Evolutionary conservation across 192 early-diverging fungal genomes (phyloP), one percentile per base, ranked within the genome.

Genomic region (Coemansia reversa): DNA sequence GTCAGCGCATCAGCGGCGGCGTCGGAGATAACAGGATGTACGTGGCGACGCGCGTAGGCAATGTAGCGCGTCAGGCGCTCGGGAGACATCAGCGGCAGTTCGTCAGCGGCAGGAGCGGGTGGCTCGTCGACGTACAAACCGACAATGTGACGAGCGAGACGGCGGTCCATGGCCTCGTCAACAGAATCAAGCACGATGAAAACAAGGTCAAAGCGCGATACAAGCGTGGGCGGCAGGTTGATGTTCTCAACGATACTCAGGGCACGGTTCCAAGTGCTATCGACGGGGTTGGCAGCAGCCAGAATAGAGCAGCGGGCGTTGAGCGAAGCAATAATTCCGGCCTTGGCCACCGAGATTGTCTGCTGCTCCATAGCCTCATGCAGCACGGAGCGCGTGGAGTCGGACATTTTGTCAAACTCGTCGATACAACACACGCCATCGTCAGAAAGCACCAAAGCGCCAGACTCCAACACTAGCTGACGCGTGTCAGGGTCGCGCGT

Each of bases 321-420:
- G 22, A 99, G 82, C 8, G 94, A 97, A 4, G 95, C 95, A 70
- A 97, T 96, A 67, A 99, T 97, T 25, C 97, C 97, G 30, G 97
- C 97, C 84, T 99, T 99, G 48, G 97, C 95, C 16, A 99, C 91
- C 11, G 94, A 97, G 20, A 98, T 89, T 0, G 95, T 98, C 85
- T 98, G 95, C 83, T 98, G 95, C 84, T 98, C 95, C 96, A 98
- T 98, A 61, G 93, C 96, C 87, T 98, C 96, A 83, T 98, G 96
- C 62, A 98, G 78, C 6, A 96, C 92, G 3, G 94, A 93, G 9
- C 95, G 88, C 8, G 94, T 94, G 9, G 92, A 73, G 56, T 98
- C 96, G 7, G 90, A 91, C 94, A 98, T 98, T 74, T 97, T 98
- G 83, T 97, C 96, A 86, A 98, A 98, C 79, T 98, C 96, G 78